phyloP scores from a whole-genome alignment of 257 asterid species.

The Scutellaria galericulata region DNA sequence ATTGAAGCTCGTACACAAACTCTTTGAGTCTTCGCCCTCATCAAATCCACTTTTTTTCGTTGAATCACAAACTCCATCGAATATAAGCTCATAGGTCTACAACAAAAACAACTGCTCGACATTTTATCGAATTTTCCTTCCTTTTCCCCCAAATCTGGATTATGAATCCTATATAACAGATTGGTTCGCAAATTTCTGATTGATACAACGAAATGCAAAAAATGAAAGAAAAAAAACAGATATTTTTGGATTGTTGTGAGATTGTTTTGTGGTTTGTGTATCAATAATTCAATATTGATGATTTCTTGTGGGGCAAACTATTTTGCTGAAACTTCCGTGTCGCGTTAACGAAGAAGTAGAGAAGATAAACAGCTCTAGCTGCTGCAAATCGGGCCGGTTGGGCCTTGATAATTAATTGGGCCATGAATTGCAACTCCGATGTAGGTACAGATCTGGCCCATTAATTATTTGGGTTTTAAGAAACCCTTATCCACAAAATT shows the following conservation, averaged over 20 bases:
- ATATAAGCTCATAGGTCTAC: conserved; percentile 37
- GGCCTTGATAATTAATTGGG: not conserved
- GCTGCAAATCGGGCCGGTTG: not conserved
- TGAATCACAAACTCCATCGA: conserved; percentile 19
- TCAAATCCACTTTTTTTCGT: conserved; percentile 27
- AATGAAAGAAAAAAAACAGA: not conserved
- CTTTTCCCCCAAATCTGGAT: not conserved
- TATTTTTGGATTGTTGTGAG: not conserved
- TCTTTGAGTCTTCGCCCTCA: conserved; percentile 35
- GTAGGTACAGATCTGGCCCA: not conserved
- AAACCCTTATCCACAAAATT: not conserved
- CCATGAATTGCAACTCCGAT: not conserved
- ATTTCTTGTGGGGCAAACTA: conserved; percentile 41
- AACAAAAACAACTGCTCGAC: conserved; percentile 40
- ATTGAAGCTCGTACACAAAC: conserved; percentile 64
- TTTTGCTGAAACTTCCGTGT: conserved; percentile 31
- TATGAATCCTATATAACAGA: conserved; percentile 5
- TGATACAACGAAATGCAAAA: not conserved
- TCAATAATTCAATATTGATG: not conserved
- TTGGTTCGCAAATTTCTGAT: not conserved
- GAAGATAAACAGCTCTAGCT: conserved; percentile 25
- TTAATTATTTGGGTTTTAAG: no score
- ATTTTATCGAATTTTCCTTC: conserved; percentile 23
- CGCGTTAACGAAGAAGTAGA: conserved; percentile 25
- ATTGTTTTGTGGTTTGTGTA: not conserved